Percentiles rank a stretch among this genome's conserved stretches.
These are phyloP conservation scores for Hemisphaericaspora nanyangensis DNA, from an alignment of 805 yeast species.

Conservation along the genomic window DNA sequence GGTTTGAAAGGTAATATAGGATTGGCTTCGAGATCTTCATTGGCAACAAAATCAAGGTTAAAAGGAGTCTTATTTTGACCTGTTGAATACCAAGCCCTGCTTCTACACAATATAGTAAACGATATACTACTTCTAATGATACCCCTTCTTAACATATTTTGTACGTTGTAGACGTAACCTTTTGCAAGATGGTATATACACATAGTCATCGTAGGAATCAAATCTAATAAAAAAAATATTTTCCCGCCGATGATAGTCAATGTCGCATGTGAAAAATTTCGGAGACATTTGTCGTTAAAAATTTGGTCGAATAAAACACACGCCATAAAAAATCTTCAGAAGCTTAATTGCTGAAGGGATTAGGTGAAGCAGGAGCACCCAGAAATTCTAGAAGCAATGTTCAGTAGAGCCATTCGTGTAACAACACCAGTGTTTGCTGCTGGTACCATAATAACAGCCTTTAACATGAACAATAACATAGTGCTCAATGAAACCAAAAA, in stretches of 20 bases:
- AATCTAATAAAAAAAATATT: no score
- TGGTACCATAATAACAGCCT: slow-evolving; percentile 2
- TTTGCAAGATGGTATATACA: no score
- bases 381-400: not conserved
- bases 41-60: slow-evolving; percentile 1
- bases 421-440: slow-evolving; percentile 1
- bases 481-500: slow-evolving; percentile 10
- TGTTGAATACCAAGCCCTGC: not conserved
- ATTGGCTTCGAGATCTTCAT: not conserved
- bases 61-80: not conserved
- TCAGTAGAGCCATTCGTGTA: slow-evolving; percentile 5
- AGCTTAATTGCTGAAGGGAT: no score
- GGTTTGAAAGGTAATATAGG: not conserved
- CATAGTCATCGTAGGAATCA: not conserved
- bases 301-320: slow-evolving; percentile 1
- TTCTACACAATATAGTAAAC: not conserved
- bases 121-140: not conserved
- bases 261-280: not conserved
- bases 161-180: no score
- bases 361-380: no score
- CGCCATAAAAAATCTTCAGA: not conserved
- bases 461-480: slow-evolving; percentile 10
- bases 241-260: not conserved
- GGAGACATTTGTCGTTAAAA: no score
- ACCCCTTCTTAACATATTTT: not conserved